Percentiles rank a stretch among this genome's conserved stretches.
Evolutionary conservation across 164 flowering plant genomes (phyloP).

Genomic region (Vitis labrusca): DNA sequence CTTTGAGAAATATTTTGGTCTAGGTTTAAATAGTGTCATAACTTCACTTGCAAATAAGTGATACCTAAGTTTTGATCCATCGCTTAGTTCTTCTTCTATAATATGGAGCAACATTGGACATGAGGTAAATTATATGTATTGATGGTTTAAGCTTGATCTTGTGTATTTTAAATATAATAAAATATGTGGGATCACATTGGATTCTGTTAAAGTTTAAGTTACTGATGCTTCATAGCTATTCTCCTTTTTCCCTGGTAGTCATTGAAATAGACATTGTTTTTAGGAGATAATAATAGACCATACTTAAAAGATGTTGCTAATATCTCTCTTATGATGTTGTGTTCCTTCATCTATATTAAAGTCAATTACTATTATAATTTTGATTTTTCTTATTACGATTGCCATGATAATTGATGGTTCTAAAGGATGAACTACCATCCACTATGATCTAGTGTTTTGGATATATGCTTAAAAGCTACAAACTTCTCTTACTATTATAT

Average conservation of each 20-base stretch:
- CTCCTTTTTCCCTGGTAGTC: conserved; percentile 28
- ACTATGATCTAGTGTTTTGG: too few species aligned
- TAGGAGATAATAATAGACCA: too few species aligned
- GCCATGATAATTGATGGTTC: too few species aligned
- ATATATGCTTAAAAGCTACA: too few species aligned
- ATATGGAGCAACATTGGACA: conserved; percentile 85
- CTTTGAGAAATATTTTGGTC: conserved; percentile 76
- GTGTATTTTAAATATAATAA: not conserved
- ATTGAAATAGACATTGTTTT: too few species aligned
- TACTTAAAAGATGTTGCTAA: too few species aligned
- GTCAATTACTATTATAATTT: too few species aligned
- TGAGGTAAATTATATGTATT: conserved; percentile 49
- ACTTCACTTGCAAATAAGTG: conserved; percentile 56
- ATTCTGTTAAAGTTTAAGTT: not conserved
- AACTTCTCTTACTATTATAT: too few species aligned
- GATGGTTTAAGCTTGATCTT: not conserved
- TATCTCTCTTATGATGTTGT: too few species aligned
- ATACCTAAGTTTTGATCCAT: conserved; percentile 42
- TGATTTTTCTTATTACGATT: too few species aligned
- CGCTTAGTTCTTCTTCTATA: conserved; percentile 43
- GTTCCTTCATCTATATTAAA: too few species aligned
- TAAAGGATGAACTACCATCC: too few species aligned
- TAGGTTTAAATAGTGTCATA: conserved; percentile 50
- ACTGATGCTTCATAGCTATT: not conserved
- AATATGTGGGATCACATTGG: not conserved